Evolutionary conservation across 2,329 filamentous ascomycete species (phyloP), one percentile per base, ranked within the genome.

Genomic region (Aspergillus pseudonomiae): DNA sequence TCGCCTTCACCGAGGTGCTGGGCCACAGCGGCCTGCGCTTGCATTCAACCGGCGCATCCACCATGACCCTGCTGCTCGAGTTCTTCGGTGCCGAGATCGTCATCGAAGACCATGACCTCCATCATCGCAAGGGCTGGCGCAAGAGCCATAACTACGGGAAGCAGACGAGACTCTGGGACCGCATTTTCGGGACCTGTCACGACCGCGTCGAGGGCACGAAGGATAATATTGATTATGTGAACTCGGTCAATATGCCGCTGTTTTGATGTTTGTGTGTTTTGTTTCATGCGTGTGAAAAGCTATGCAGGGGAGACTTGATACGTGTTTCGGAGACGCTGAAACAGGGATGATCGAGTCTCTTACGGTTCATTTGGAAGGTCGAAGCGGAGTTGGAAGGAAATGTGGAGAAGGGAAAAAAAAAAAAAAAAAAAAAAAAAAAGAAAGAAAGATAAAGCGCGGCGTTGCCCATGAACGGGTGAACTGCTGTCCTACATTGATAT

Each of bases 61-160:
- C 61, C 12, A 5, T 63, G 32, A 36, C 48, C 16, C 60, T 57
- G 61, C 14, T 63, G 10, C 21, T 63, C 10, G 36, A 48, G 34
- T 14, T 52, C 24, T 28, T 63, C 7, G 57, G 53, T n/a, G 52
- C 52, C 2, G 61, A 63, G 16, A 63, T 63, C 30, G 57, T 60
- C 30, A 57, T 63, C 52, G 61, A 63, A 34, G 61, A 63, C 24
- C 61, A 63, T 28, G 61, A 63, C 28, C 41, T 62, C 48, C 60
- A 62, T 50, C 56, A 57, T 39, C 56, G 63, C 24, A 61, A 59
- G 56, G 63, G 63, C 2, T 64, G 59, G 59, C 54, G 63, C n/a
- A 62, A 64, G 56, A 62, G 59, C 11, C 43, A 62, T 28, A 64
- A 64, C 12, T 64, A 64, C 26, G 63, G 63, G 6, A 64, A 64